phyloP scores from a whole-genome alignment of 176 grass and related monocot species.

The Oryza australiensis region DNA sequence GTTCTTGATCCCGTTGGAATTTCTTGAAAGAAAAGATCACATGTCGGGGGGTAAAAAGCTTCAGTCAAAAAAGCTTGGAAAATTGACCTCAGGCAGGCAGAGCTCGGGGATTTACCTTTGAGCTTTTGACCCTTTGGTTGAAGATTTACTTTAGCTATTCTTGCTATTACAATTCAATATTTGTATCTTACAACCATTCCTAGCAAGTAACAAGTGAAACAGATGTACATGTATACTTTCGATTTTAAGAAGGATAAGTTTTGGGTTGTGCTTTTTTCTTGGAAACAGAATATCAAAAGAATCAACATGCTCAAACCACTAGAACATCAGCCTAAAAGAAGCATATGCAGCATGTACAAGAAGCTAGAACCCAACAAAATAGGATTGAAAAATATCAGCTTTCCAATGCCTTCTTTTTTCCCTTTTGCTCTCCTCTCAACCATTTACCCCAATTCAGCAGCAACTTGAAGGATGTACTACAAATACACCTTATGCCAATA shows the following conservation, averaged over 20 bases:
- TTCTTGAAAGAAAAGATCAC: constrained; percentile 10
- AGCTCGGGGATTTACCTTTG: constrained; percentile 23
- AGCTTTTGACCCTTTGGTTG: neutral
- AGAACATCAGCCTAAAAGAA: neutral
- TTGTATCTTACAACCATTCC: neutral
- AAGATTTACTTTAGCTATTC: neutral
- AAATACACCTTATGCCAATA: constrained; percentile 4
- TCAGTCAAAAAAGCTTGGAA: constrained; percentile 40
- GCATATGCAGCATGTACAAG: neutral
- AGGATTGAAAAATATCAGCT: neutral
- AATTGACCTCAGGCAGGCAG: neutral
- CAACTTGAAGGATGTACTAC: neutral
- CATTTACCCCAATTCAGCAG: neutral
- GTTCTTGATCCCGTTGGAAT: neutral
- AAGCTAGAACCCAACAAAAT: neutral
- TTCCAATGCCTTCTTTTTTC: neutral
- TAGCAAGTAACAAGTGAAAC: neutral
- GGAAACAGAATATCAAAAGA: neutral
- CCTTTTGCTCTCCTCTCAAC: neutral
- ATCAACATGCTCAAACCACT: neutral
- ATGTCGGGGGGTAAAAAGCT: constrained; percentile 10
- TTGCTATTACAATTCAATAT: neutral
- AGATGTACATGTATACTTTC: neutral
- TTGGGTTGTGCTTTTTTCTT: neutral
- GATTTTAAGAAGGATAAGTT: neutral